phyloP scores from a whole-genome alignment of 2,329 filamentous ascomycete genomes.

The Penicillium olsonii region DNA sequence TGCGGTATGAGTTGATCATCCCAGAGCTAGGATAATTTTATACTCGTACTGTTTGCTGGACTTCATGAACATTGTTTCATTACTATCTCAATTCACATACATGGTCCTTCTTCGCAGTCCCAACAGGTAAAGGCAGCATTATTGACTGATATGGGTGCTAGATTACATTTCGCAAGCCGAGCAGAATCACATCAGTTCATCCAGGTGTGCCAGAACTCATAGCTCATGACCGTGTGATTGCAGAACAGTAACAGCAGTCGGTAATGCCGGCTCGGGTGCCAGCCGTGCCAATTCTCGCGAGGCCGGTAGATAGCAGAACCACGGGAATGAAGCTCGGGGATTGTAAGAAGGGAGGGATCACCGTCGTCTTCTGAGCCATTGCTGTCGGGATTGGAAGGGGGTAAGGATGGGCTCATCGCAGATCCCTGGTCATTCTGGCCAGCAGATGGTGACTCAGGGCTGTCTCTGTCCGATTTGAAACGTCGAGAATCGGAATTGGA shows the following conservation, averaged over 20 bases:
- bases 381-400: neutral
- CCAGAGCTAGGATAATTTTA: no score
- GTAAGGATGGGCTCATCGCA: neutral
- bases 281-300: slow-evolving; percentile 41
- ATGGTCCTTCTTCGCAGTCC: no score
- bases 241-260: slow-evolving; percentile 58
- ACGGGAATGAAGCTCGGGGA: slow-evolving; percentile 38
- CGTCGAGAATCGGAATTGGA: no score
- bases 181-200: slow-evolving; percentile 14
- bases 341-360: slow-evolving; percentile 19
- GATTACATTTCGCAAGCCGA: no score
- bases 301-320: slow-evolving; percentile 36
- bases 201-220: slow-evolving; percentile 57
- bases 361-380: neutral
- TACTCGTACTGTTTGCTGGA: no score
- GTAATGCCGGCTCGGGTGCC: slow-evolving; percentile 46
- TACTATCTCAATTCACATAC: no score
- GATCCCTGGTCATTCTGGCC: neutral
- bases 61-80: no score
- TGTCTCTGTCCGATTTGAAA: neutral
- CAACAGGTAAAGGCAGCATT: no score
- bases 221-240: slow-evolving; percentile 60
- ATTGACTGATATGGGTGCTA: no score
- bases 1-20: no score
- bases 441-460: neutral